Evolutionary conservation across 2,329 filamentous ascomycete genomes (phyloP), one percentile per base, ranked within the genome.

Genomic region (Thermomyces lanuginosus): DNA sequence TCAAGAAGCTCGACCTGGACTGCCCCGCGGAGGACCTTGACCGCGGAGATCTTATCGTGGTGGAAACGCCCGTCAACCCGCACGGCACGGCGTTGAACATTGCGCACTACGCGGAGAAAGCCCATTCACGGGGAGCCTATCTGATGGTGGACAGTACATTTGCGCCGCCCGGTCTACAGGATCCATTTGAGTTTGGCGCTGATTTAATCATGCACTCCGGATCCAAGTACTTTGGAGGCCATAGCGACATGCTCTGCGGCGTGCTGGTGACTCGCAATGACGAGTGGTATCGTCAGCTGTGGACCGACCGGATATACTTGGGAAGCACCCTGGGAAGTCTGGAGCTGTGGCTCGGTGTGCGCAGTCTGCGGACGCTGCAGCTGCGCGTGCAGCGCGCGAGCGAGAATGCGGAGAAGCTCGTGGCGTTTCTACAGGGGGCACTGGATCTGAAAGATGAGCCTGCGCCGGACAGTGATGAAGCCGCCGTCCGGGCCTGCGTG

Each of bases 211-310:
- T 95, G 80, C 89, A 98, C 55, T 77, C 69, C 27, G 89, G 83
- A 3, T 92, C 84, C 10, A 98, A 95, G 63, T 98, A 95, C 55
- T 71, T 98, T 39, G 89, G 89, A 11, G 89, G 89, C 0, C 89
- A 98, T 56, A 86, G 76, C 38, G 89, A 98, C 55, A 66, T 95
- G 65, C 69, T 95, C 4, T 91, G 80, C 46, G 89, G 89, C 12
- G 76, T 91, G 10, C 57, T 98, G 15, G 69, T 72, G 0, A 67
- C 83, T 4, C 60, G 66, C 13, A 56, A 56, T 24, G 41, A 63
- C 26, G 60, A 60, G 4, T 79, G 76, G 76, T 50, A 70, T n/a
- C 46, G 49, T 16, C 58, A 54, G 12, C 55, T 95, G 42, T 56
- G 63, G 24, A 46, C 51, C 1, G 86, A 98, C 46, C 63, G 89